Evolutionary conservation across 805 yeast genomes (phyloP).

Genomic region (Saturnispora diversa): DNA sequence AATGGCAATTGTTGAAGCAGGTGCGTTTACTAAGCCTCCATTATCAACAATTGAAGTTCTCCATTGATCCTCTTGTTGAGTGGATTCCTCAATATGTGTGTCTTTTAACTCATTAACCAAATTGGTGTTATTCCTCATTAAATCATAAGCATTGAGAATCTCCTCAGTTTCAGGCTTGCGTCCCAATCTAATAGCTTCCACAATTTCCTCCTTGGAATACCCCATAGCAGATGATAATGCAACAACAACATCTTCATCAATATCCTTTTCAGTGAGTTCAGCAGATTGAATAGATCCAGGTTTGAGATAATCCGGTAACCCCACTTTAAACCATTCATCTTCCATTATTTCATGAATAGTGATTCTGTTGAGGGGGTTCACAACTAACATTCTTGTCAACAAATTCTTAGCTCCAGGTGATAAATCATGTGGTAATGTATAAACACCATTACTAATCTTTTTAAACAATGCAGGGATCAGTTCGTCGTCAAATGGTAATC

Average conservation of each 20-base stretch:
- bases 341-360: constrained; percentile 88
- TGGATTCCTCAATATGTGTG: constrained; percentile 9
- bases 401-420: constrained; percentile 79
- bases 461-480: constrained; percentile 90
- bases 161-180: constrained; percentile 51
- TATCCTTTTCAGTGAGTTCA: constrained; percentile 29
- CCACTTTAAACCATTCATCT: constrained; percentile 87
- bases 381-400: constrained; percentile 85
- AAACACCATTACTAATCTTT: constrained; percentile 87
- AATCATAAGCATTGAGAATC: constrained; percentile 75
- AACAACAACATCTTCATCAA: constrained; percentile 68
- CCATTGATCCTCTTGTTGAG: constrained; percentile 20
- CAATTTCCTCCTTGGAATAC: constrained; percentile 74
- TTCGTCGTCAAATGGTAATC: constrained; percentile 94
- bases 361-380: constrained; percentile 87
- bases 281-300: constrained; percentile 40
- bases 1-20: constrained; percentile 80
- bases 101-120: constrained; percentile 60
- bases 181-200: constrained; percentile 47
- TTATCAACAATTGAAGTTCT: constrained; percentile 27
- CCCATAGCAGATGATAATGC: constrained; percentile 82
- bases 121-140: constrained; percentile 71
- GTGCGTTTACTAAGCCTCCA: constrained; percentile 31
- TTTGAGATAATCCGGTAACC: constrained; percentile 68
- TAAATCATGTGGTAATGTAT: constrained; percentile 78